Evolutionary conservation across 2,329 filamentous ascomycete species (phyloP), one percentile per base, ranked within the genome.

Genomic region (Exutisphaerella laricina): DNA sequence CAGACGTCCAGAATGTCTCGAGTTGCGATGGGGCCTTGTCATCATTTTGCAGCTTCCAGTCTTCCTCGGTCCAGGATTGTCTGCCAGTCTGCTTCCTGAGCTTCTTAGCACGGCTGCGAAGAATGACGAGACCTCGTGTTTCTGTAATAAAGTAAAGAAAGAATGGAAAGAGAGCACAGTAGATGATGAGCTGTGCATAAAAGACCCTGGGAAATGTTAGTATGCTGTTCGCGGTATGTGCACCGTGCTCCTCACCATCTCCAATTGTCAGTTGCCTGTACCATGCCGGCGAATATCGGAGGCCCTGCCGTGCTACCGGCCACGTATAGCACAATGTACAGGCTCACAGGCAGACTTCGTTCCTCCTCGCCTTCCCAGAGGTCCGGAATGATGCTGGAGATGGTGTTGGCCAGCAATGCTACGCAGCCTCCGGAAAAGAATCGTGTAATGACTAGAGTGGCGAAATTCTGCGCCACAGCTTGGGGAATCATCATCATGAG

Each of bases 41-140:
- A 26, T 72, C 68, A 4, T 64, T 57, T n/a, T 59, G 30, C 6
- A 7, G 6, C 60, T 59, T 6, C 23, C 23, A 26, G 23, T 26
- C 23, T 26, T 26, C 6, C 23, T 26, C 23, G 7, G 33, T 35
- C 17, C 20, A 61, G 40, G 46, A 53, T 36, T 26, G 47, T 45
- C 30, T 57, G 40, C 28, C 59, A 50, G 39, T 57, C 32, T 55
- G 50, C 22, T 57, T 57, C 9, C 66, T 62, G 9, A 70, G 49
- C 10, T 49, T 33, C 34, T 56, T 57, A 2, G 68, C 67, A 20
- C 61, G 62, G 7, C 55, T 56, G 14, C 61, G 54, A 3, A 75
- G 63, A n/a, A 76, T 67, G 4, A 74, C 67, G 16, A 66, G 63
- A 1, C 62, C 62, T 12, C 73, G 65, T n/a, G 69, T 70, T 50